Conservation (phyloP, 2,329 filamentous ascomycete genomes). For the Ophiostoma sp. region DNA sequence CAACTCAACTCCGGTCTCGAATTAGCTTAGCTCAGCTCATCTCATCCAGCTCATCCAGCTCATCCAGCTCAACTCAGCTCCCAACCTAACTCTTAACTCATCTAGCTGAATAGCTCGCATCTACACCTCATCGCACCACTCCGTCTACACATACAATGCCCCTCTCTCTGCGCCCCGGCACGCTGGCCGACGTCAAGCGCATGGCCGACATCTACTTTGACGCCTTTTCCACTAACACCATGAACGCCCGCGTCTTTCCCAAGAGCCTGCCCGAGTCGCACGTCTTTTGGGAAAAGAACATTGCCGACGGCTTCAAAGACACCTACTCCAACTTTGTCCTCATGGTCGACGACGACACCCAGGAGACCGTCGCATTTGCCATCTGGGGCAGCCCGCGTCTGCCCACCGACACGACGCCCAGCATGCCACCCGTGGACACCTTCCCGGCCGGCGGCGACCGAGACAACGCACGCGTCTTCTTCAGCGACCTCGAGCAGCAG, state of each 20-base stretch:
- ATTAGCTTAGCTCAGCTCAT: too few species aligned
- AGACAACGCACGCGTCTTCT: conserved; percentile 38
- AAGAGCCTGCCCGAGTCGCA: conserved; percentile 27
- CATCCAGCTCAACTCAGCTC: too few species aligned
- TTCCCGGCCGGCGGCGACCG: conserved; percentile 40
- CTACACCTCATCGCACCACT: not conserved
- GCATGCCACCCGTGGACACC: conserved; percentile 29
- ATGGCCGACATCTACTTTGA: conserved; percentile 42
- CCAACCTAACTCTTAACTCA: too few species aligned
- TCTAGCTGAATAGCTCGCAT: too few species aligned
- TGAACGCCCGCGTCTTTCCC: conserved; percentile 38
- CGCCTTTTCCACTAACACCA: conserved; percentile 39
- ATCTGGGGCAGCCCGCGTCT: conserved; percentile 40
- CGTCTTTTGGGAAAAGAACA: conserved; percentile 35
- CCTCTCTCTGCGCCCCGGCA: conserved; percentile 37
- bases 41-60: too few species aligned
- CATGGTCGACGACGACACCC: conserved; percentile 28
- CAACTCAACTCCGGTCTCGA: too few species aligned
- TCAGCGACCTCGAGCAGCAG: conserved; percentile 34
- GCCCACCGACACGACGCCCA: conserved; percentile 24
- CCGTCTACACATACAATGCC: not conserved
- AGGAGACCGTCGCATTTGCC: conserved; percentile 39
- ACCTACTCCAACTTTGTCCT: conserved; percentile 38
- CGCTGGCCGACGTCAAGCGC: conserved; percentile 36
- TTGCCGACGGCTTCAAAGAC: conserved; percentile 39